phyloP scores from a whole-genome alignment of 164 flowering plant genomes.

The Kalanchoe fedtschenkoi region DNA sequence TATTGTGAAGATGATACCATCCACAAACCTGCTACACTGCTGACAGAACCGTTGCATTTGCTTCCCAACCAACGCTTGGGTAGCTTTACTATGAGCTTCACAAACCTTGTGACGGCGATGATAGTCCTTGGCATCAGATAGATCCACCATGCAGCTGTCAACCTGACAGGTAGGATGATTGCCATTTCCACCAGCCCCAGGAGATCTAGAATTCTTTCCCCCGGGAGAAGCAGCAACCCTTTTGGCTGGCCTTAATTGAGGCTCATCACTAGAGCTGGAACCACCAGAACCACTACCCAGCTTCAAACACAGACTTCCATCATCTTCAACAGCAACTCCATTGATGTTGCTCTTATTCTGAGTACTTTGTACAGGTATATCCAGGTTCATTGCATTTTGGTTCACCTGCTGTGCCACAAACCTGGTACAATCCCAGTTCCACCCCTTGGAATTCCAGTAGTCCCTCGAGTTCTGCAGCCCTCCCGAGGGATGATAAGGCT shows the following conservation, averaged over 20 bases:
- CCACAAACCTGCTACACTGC: conserved; percentile 83
- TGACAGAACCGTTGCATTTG: conserved; percentile 94
- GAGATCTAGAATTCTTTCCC: background rate
- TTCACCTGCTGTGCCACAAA: conserved; percentile 50
- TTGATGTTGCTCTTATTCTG: conserved; percentile 15
- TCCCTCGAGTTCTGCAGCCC: background rate
- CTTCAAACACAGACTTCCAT: conserved; percentile 37
- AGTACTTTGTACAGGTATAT: conserved; percentile 1
- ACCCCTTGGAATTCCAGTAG: conserved; percentile 57
- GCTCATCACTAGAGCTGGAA: conserved; percentile 24
- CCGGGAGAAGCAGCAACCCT: conserved; percentile 61
- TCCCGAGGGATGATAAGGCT: background rate
- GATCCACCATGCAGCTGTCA: conserved; percentile 65
- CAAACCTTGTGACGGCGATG: conserved; percentile 90
- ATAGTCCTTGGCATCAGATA: conserved; percentile 70
- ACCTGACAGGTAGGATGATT: conserved; percentile 79
- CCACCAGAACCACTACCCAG: conserved; percentile 42
- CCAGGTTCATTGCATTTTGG: conserved; percentile 17
- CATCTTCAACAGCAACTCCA: conserved; percentile 23
- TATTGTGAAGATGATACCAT: background rate
- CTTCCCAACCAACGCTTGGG: conserved; percentile 61
- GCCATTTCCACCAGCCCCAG: conserved; percentile 13
- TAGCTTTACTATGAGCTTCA: conserved; percentile 67
- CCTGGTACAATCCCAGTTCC: conserved; percentile 67
- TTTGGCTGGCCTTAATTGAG: conserved; percentile 37